Conservation (phyloP, 257 asterid species). For the Ligustrum vulgare region DNA sequence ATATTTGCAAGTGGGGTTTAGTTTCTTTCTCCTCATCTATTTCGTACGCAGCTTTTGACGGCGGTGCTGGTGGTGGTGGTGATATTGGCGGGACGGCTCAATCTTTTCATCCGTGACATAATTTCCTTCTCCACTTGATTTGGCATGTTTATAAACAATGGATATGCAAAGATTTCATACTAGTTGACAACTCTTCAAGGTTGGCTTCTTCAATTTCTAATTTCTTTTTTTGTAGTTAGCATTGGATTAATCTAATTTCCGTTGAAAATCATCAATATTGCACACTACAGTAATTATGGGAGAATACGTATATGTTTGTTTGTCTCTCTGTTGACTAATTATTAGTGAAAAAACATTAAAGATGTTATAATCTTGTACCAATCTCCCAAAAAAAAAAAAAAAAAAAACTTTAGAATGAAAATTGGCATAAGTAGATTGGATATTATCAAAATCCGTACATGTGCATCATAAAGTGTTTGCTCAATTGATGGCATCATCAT, state of each 20-base stretch:
- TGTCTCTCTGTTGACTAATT: no score
- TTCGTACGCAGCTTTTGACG: slow-evolving; percentile 23
- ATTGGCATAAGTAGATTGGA: not conserved
- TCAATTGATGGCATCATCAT: slow-evolving; percentile 1
- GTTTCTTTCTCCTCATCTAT: slow-evolving; percentile 16
- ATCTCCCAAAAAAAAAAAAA: no score
- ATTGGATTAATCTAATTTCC: not conserved
- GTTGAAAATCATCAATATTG: not conserved
- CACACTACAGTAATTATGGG: not conserved
- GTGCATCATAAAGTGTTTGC: not conserved
- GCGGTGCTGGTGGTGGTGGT: slow-evolving; percentile 36
- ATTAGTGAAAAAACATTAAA: not conserved
- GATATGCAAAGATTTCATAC: slow-evolving; percentile 10
- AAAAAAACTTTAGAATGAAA: no score
- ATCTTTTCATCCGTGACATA: slow-evolving; percentile 36
- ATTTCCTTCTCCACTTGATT: not conserved
- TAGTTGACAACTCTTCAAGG: slow-evolving; percentile 7
- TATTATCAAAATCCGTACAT: not conserved
- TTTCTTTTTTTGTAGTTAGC: not conserved
- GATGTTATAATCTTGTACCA: not conserved
- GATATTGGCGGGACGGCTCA: slow-evolving; percentile 93
- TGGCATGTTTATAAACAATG: slow-evolving; percentile 19
- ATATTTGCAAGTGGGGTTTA: slow-evolving; percentile 27
- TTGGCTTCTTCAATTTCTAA: not conserved
- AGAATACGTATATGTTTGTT: no score